Evolutionary conservation across 306 rosid species (phyloP).

Genomic region (Quercus mongolica): DNA sequence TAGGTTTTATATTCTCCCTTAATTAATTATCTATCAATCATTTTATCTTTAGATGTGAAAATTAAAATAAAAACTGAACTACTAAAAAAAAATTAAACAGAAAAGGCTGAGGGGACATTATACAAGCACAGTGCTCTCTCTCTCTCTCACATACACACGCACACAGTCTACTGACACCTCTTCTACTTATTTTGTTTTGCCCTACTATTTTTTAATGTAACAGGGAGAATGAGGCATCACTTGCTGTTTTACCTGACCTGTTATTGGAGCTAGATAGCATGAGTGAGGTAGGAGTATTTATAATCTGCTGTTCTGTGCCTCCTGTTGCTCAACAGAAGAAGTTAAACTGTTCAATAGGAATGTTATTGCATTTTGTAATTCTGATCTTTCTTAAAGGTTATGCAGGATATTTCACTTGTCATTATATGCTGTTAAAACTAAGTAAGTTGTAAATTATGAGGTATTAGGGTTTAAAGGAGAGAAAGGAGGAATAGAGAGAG

Average conservation of each 20-base stretch:
- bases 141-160: neutral
- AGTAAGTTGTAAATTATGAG: too few relatives aligned
- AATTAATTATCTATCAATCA: neutral
- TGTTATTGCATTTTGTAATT: neutral
- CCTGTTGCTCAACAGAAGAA: neutral
- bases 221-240: conserved; percentile 99
- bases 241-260: conserved; percentile 92
- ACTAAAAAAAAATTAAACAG: neutral
- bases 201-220: conserved; percentile 14
- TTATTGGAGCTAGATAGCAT: conserved; percentile 82
- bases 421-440: neutral
- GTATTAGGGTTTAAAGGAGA: too few relatives aligned
- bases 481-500: too few relatives aligned
- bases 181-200: neutral
- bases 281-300: conserved; percentile 69
- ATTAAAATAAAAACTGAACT: neutral
- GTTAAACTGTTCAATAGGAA: neutral
- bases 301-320: conserved; percentile 9
- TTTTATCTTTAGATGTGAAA: neutral
- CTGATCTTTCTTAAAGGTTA: neutral
- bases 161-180: conserved; percentile 1
- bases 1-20: neutral
- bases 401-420: neutral
- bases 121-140: neutral
- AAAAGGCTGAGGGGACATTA: neutral